phyloP scores from a whole-genome alignment of 1,139 yeast species.

The Suhomyces anneliseae region DNA sequence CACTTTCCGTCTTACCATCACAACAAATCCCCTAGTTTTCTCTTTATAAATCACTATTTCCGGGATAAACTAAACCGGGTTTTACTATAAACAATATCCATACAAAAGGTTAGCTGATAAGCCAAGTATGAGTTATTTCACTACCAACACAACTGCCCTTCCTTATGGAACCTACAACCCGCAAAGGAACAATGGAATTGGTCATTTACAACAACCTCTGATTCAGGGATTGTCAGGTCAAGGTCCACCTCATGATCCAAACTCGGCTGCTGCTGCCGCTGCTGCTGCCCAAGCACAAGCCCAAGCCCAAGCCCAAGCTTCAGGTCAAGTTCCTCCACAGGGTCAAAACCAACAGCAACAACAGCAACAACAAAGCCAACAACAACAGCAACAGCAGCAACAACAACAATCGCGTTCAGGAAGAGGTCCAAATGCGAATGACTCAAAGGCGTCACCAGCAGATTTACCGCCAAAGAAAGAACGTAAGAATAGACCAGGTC shows the following conservation, averaged over 20 bases:
- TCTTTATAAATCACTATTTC: background rate
- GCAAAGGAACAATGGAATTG: conserved; percentile 9
- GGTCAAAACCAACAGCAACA: conserved; percentile 9
- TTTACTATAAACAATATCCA: background rate
- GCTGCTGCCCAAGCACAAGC: conserved; percentile 14
- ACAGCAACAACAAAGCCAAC: background rate
- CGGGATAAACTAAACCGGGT: conserved; percentile 6
- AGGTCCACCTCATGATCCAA: conserved; percentile 7
- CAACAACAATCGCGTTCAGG: conserved; percentile 11
- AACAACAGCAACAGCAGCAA: conserved; percentile 14
- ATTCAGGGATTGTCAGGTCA: conserved; percentile 7
- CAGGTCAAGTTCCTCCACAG: conserved; percentile 14
- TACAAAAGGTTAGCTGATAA: background rate
- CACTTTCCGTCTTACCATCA: background rate
- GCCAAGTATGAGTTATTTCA: conserved; percentile 13
- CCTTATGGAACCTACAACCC: conserved; percentile 14
- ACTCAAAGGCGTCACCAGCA: background rate
- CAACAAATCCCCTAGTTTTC: background rate
- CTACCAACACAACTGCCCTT: conserved; percentile 11
- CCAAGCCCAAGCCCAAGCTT: conserved; percentile 21
- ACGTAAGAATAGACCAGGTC: conserved; percentile 32
- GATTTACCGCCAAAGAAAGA: conserved; percentile 18
- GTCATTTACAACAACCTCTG: conserved; percentile 12
- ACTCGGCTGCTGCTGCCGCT: conserved; percentile 5
- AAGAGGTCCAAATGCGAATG: conserved; percentile 8